These are phyloP conservation scores for Gamarada debralockiae DNA, from an alignment of 495 filamentous ascomycete genomes.

Conservation along the genomic window DNA sequence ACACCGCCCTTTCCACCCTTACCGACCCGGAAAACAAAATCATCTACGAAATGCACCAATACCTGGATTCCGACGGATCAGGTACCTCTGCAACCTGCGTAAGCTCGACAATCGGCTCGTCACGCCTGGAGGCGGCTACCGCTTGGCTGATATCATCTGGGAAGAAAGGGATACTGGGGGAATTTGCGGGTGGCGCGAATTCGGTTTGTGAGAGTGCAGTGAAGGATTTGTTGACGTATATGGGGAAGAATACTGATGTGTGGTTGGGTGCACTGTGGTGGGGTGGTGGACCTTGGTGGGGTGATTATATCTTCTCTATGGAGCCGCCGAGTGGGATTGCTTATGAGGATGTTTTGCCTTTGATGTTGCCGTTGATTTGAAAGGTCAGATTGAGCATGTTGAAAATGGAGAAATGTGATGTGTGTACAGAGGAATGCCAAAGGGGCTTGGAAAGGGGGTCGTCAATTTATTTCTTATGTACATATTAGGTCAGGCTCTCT, in stretches of 20 bases:
- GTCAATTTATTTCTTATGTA: too few relatives aligned
- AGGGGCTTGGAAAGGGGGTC: too few relatives aligned
- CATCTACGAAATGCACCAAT: conserved; percentile 46
- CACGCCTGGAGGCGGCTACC: conserved; percentile 62
- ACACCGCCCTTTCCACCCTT: conserved; percentile 39
- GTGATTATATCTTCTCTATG: conserved; percentile 12
- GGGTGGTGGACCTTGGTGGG: conserved; percentile 31
- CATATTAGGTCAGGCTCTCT: too few relatives aligned
- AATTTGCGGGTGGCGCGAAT: conserved; percentile 69
- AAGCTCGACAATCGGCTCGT: conserved; percentile 52
- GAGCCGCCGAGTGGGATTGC: conserved; percentile 12
- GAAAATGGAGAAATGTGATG: too few relatives aligned
- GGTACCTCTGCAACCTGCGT: conserved; percentile 56
- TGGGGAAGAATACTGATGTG: conserved; percentile 60
- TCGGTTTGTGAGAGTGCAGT: conserved; percentile 58
- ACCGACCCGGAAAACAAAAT: conserved; percentile 48
- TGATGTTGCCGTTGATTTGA: too few relatives aligned
- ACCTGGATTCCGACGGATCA: conserved; percentile 53
- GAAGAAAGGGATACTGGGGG: conserved; percentile 66
- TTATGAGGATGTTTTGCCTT: too few relatives aligned
- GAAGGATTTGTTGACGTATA: conserved; percentile 56
- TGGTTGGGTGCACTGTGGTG: conserved; percentile 72
- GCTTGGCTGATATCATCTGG: conserved; percentile 63
- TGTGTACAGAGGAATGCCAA: too few relatives aligned
- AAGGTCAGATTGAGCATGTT: too few relatives aligned